Evolutionary conservation across 768 basidiomycete genomes (phyloP), one percentile per base, ranked within the genome.

Genomic region (Suillus hirtellus): DNA sequence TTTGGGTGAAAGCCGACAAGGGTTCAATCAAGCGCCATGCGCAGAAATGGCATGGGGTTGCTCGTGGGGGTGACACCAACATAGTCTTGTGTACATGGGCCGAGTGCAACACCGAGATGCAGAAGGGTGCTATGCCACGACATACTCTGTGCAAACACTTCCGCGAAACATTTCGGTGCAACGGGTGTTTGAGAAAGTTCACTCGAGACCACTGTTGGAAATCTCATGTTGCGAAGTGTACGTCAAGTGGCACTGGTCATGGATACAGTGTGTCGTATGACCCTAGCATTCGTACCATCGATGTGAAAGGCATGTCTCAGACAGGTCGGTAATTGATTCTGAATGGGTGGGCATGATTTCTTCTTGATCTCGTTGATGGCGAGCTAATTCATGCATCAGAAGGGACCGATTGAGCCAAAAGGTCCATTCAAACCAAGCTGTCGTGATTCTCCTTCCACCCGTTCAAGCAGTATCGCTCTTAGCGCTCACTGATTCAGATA

Each of bases 1-100:
- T 64, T 42, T 63, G 62, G 61, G 47, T 64, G 19, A 62, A 46
- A 47, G 38, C 42, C 8, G 24, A 64, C 14, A 62, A 62, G 21
- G 19, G n/a, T 21, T 37, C 53, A 7, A 42, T 64, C 35, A 61
- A 55, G 34, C 38, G 61, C 10, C 62, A 64, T 35, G 38, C 34
- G 5, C 53, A 62, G 15, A 40, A 14, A 27, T 64, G 62, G 52
- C 64, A 64, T 24, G 6, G 38, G 12, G 24, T 55, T 24, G 24
- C 17, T 21, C 44, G 40, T 40, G 63, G 60, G 1, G 50, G n/a
- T 19, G 60, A 64, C 10, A 44, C 27, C 8, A 7, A 7, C 42
- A 27, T 1, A 7, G 31, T 43, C 9, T 4, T 8, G 17, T 64
- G 64, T 24, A 43, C 44, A 15, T 64, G 64, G 64, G 10, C 1